Conservation (phyloP, 495 filamentous ascomycete genomes). For the Aspergillus nanangensis region DNA sequence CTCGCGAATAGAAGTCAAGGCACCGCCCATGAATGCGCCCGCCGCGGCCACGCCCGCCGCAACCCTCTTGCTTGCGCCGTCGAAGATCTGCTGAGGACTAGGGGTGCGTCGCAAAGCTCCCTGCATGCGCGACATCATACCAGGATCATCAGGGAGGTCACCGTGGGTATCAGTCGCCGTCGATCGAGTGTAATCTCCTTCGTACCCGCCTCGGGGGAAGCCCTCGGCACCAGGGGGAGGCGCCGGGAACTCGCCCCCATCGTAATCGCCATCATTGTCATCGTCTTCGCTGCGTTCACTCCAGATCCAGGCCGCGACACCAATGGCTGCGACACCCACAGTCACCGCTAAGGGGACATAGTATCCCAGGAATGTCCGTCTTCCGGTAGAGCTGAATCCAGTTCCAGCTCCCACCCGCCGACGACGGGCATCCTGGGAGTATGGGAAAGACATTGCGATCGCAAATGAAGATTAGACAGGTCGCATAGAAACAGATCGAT, state of each 20-base stretch:
- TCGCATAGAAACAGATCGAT: conserved; percentile 29
- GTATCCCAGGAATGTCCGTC: conserved; percentile 69
- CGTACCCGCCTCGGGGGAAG: conserved; percentile 24
- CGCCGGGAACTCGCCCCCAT: conserved; percentile 34
- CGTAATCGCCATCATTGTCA: conserved; percentile 51
- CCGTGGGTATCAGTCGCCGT: conserved; percentile 29
- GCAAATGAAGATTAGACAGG: conserved; percentile 21
- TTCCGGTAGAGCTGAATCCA: conserved; percentile 48
- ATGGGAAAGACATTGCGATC: conserved; percentile 68
- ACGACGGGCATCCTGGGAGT: conserved; percentile 61
- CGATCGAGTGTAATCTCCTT: conserved; percentile 26
- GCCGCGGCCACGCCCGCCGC: conserved; percentile 77
- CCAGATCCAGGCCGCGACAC: conserved; percentile 88
- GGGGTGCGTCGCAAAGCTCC: conserved; percentile 82
- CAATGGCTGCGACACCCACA: conserved; percentile 76
- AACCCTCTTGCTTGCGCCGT: conserved; percentile 70
- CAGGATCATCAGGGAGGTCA: conserved; percentile 44
- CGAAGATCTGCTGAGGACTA: conserved; percentile 83
- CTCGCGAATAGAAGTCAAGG: conserved; percentile 80
- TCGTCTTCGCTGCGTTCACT: conserved; percentile 77
- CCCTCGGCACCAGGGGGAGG: conserved; percentile 22
- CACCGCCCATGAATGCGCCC: conserved; percentile 71
- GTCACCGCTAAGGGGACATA: conserved; percentile 84
- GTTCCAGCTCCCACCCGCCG: conserved; percentile 53
- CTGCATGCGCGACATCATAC: conserved; percentile 73